A percentile compares a stretch with the other conserved stretches of the same genome.
Conservation (phyloP, 2,329 filamentous ascomycete species). For the Hypomyces rosellus region DNA sequence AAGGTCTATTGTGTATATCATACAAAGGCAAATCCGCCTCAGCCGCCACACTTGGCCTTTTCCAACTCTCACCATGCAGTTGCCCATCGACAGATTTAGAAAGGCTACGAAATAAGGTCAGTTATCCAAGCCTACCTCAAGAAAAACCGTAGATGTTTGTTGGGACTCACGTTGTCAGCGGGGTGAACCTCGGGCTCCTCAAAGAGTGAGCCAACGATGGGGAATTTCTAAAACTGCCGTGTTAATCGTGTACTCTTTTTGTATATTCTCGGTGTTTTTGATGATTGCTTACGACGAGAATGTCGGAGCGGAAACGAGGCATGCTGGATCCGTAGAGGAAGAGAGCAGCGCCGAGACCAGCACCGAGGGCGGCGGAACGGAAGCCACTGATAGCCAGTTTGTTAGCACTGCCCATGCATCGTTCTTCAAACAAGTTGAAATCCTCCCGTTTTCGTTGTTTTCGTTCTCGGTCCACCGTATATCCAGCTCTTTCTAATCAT, state of each 20-base stretch:
- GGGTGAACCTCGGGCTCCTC: conserved; percentile 49
- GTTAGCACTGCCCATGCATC: conserved; percentile 2
- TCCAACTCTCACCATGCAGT: conserved; percentile 20
- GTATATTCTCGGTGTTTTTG: too few relatives aligned
- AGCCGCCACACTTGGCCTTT: conserved; percentile 18
- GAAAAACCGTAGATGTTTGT: not conserved
- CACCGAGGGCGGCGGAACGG: conserved; percentile 50
- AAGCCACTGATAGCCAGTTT: conserved; percentile 36
- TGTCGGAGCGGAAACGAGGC: conserved; percentile 52
- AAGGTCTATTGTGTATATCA: conserved; percentile 32
- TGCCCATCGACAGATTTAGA: conserved; percentile 26
- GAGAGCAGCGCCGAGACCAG: conserved; percentile 49
- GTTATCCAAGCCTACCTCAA: not conserved
- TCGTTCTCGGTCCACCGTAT: too few relatives aligned
- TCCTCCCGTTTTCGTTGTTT: too few relatives aligned
- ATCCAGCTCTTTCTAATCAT: too few relatives aligned
- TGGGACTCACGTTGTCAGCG: conserved; percentile 54
- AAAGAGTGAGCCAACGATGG: conserved; percentile 46
- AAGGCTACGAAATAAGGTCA: conserved; percentile 29
- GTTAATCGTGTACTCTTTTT: too few relatives aligned
- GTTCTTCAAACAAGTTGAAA: too few relatives aligned
- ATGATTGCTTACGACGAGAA: conserved; percentile 45
- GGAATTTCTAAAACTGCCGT: conserved; percentile 41
- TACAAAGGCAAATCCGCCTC: conserved; percentile 28
- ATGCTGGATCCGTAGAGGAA: conserved; percentile 58